phyloP scores from a whole-genome alignment of 805 yeast species.

The Helenozyma rhizophorensis region DNA sequence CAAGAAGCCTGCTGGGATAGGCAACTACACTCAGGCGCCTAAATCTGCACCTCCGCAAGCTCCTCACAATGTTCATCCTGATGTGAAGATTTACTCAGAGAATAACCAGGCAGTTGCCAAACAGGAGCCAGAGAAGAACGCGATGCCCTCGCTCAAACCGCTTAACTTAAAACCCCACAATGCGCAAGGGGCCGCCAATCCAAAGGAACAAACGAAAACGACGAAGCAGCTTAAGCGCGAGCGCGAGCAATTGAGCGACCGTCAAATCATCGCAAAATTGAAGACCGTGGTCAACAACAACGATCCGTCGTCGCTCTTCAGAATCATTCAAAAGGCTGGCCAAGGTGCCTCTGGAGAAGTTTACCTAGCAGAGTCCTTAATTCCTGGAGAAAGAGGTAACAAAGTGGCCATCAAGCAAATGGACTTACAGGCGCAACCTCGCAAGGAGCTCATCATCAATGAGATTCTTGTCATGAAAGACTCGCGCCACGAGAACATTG shows the following conservation, averaged over 20 bases:
- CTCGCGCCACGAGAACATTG: slow-evolving; percentile 90
- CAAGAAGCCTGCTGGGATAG: slow-evolving; percentile 20
- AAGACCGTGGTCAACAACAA: slow-evolving; percentile 74
- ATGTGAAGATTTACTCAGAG: slow-evolving; percentile 28
- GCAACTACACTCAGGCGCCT: slow-evolving; percentile 17
- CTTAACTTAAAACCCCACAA: slow-evolving; percentile 12
- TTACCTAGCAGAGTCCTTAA: slow-evolving; percentile 69
- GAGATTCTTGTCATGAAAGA: slow-evolving; percentile 97
- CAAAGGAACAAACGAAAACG: slow-evolving; percentile 17
- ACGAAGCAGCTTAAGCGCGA: slow-evolving; percentile 39
- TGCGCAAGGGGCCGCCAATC: slow-evolving; percentile 9
- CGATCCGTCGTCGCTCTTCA: slow-evolving; percentile 83
- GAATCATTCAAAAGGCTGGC: slow-evolving; percentile 81
- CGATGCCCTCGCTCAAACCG: slow-evolving; percentile 9
- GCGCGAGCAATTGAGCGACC: slow-evolving; percentile 62
- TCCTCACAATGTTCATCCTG: slow-evolving; percentile 25
- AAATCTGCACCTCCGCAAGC: slow-evolving; percentile 22
- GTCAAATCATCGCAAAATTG: slow-evolving; percentile 78
- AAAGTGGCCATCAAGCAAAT: slow-evolving; percentile 96
- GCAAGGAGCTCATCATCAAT: slow-evolving; percentile 91
- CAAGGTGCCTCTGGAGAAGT: slow-evolving; percentile 99
- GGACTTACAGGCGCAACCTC: slow-evolving; percentile 85
- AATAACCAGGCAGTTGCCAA: slow-evolving; percentile 18
- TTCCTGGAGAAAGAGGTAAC: slow-evolving; percentile 40
- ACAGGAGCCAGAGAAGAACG: slow-evolving; percentile 2